A percentile compares a stretch with the other conserved stretches of the same genome.
phyloP scores from a whole-genome alignment of 441 rosid genomes.

The Pelargonium citronellum region DNA sequence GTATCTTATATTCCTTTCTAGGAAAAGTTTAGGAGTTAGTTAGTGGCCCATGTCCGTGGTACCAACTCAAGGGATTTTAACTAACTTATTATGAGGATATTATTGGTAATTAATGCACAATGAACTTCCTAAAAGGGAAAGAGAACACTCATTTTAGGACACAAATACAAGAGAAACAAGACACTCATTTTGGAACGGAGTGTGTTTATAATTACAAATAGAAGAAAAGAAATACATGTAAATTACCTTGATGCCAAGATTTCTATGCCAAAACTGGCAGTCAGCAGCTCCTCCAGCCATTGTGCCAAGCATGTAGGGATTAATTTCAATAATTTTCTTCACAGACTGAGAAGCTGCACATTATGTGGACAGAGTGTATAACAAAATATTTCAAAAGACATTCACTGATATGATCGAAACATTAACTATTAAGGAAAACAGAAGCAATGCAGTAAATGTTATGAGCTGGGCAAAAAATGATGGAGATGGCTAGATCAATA shows the following conservation, averaged over 20 bases:
- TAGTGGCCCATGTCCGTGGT: too few species aligned
- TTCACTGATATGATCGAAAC: not conserved
- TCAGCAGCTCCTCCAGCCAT: conserved; percentile 99
- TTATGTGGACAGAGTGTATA: not conserved
- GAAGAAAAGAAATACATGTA: not conserved
- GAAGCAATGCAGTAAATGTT: not conserved
- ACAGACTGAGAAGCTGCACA: conserved; percentile 49
- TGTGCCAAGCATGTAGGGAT: conserved; percentile 97
- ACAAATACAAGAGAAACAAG: too few species aligned
- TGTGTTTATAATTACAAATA: too few species aligned
- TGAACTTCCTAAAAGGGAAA: too few species aligned
- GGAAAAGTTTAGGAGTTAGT: too few species aligned
- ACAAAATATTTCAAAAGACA: too few species aligned
- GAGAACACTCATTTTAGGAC: too few species aligned
- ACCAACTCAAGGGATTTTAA: too few species aligned
- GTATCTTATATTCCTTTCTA: too few species aligned
- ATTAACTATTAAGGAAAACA: not conserved
- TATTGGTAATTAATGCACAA: too few species aligned
- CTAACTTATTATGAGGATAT: too few species aligned
- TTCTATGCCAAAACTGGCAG: conserved; percentile 98
- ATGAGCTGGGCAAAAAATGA: not conserved
- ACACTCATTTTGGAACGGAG: too few species aligned
- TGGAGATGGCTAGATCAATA: not conserved
- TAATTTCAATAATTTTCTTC: conserved; percentile 96
- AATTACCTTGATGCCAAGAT: conserved; percentile 79